A percentile compares a stretch with the other conserved stretches of the same genome.
Conservation (phyloP, 2,329 filamentous ascomycete genomes). For the Volutella citrinella region DNA sequence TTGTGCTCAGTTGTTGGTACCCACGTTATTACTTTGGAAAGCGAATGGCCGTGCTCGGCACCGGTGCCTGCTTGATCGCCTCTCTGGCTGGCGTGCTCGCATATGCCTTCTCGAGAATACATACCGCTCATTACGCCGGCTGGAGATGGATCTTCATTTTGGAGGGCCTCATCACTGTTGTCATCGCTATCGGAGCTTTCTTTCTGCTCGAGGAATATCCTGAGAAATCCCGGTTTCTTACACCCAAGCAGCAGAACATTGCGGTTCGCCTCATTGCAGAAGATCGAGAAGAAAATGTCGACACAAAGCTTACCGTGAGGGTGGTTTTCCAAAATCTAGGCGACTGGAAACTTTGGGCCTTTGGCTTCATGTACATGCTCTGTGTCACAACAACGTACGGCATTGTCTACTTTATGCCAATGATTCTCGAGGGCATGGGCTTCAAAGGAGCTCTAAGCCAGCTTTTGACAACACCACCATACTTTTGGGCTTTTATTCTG, state of each 20-base stretch:
- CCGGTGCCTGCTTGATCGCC: constrained; percentile 1
- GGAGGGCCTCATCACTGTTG: not conserved
- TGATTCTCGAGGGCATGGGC: constrained; percentile 5
- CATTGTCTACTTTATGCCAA: constrained; percentile 3
- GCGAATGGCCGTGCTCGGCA: constrained; percentile 1
- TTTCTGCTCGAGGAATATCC: constrained; percentile 4
- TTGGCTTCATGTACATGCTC: constrained; percentile 1
- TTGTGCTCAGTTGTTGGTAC: constrained; percentile 4
- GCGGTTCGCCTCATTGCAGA: constrained; percentile 1
- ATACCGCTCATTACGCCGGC: not conserved
- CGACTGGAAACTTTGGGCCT: constrained; percentile 6
- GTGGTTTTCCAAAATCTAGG: not conserved
- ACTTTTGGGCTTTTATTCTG: not conserved
- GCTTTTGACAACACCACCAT: constrained; percentile 1
- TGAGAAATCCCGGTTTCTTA: constrained; percentile 1
- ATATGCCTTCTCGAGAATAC: constrained; percentile 1
- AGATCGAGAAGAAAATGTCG: constrained; percentile 1
- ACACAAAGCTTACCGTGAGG: not conserved
- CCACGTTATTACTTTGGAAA: constrained; percentile 4
- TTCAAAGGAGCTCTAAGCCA: constrained; percentile 5
- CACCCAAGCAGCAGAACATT: not conserved
- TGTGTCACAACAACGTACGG: constrained; percentile 1
- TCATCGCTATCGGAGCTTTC: not conserved
- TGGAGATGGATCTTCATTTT: constrained; percentile 6
- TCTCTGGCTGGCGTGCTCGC: constrained; percentile 1